Percentiles rank a stretch among this genome's conserved stretches.
Conservation (phyloP, 441 rosid species). For the Mallotus repandus region DNA sequence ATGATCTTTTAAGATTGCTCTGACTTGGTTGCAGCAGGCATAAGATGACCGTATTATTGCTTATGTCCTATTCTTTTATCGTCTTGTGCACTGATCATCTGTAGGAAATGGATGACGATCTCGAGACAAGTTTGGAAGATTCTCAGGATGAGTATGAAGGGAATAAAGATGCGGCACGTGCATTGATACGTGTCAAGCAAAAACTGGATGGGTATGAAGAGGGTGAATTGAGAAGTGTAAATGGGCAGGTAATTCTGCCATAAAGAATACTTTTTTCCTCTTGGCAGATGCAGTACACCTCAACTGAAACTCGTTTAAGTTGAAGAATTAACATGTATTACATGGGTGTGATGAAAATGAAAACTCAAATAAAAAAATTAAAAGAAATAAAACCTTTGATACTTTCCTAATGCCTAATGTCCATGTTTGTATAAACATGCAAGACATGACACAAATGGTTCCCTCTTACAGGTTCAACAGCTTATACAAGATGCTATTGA, state of each 20-base stretch:
- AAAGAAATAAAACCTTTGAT: neutral
- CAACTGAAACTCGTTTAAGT: neutral
- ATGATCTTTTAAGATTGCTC: neutral
- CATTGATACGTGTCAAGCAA: constrained; percentile 91
- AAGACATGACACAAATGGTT: neutral
- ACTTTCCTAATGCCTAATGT: neutral
- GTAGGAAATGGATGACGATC: constrained; percentile 75
- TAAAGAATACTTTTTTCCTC: neutral
- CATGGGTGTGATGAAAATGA: neutral
- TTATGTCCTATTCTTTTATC: neutral
- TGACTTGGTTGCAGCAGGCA: neutral
- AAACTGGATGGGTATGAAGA: constrained; percentile 98
- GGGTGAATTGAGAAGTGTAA: constrained; percentile 92
- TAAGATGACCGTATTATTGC: neutral
- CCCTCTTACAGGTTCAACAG: constrained; percentile 69
- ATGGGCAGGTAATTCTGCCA: constrained; percentile 73
- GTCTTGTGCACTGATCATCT: neutral
- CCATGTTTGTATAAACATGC: neutral
- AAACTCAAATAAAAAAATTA: too few relatives aligned
- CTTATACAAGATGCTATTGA: constrained; percentile 94
- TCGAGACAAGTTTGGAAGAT: constrained; percentile 67
- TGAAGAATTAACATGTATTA: neutral
- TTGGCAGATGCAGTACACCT: neutral
- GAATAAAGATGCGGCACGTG: constrained; percentile 94
- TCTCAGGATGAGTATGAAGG: constrained; percentile 77